Evolutionary conservation across 257 asterid genomes (phyloP).

Genomic region (Cynanchum wilfordii): DNA sequence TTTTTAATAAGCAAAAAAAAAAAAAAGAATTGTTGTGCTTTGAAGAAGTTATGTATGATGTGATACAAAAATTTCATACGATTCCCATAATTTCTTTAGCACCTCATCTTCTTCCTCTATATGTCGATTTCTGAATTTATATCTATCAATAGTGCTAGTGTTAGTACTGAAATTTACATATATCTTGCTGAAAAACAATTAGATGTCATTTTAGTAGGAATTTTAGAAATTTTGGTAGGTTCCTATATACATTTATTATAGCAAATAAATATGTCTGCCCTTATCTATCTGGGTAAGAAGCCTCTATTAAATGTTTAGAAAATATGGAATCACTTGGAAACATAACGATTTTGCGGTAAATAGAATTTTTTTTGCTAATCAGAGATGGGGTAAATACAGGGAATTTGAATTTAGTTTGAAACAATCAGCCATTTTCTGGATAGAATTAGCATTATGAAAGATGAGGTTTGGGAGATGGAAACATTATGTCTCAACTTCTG

Average conservation of each 20-base stretch:
- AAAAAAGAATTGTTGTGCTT: background rate
- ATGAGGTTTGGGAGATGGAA: constrained; percentile 3
- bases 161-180: background rate
- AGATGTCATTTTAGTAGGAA: background rate
- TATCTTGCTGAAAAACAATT: background rate
- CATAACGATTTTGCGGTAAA: background rate
- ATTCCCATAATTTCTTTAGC: background rate
- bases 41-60: background rate
- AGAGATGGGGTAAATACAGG: background rate
- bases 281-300: background rate
- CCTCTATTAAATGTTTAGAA: background rate
- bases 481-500: background rate
- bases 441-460: background rate
- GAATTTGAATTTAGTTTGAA: background rate
- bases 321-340: background rate
- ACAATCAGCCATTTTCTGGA: background rate
- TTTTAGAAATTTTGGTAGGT: background rate
- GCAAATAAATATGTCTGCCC: background rate
- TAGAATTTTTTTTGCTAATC: background rate
- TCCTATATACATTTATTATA: background rate
- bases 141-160: background rate
- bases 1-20: background rate
- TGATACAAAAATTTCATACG: background rate
- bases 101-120: constrained; percentile 2
- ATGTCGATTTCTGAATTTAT: background rate